Conservation (phyloP, 805 yeast genomes). For the Candida anglica region DNA sequence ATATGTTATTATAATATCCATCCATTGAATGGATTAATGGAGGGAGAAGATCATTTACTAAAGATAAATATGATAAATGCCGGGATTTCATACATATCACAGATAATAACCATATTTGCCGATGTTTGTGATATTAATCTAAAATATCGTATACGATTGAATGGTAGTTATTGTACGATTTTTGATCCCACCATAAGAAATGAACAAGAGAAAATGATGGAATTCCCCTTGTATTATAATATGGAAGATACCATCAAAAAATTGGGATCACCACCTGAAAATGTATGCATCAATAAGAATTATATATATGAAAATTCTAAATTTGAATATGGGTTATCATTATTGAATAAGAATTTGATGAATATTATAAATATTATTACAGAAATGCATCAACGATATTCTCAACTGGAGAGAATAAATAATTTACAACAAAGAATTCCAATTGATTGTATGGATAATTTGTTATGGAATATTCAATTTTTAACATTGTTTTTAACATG, state of each 20-base stretch:
- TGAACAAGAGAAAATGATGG: constrained; percentile 1
- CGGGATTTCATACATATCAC: constrained; percentile 26
- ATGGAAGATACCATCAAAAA: constrained; percentile 15
- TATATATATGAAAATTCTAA: constrained; percentile 13
- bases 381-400: constrained; percentile 8
- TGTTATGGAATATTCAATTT: constrained; percentile 38
- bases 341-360: constrained; percentile 28
- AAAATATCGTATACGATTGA: constrained; percentile 22
- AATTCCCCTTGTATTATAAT: constrained; percentile 28
- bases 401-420: not conserved
- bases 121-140: constrained; percentile 19
- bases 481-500: constrained; percentile 31
- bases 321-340: constrained; percentile 30
- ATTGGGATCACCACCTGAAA: constrained; percentile 4
- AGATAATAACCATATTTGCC: constrained; percentile 21
- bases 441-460: constrained; percentile 35
- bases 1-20: constrained; percentile 22
- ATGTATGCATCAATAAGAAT: constrained; percentile 2
- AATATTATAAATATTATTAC: constrained; percentile 18
- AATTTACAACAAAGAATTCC: constrained; percentile 19
- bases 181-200: no score
- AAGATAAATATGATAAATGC: constrained; percentile 34
- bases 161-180: no score
- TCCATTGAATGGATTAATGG: constrained; percentile 5
- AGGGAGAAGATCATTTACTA: constrained; percentile 13